Evolutionary conservation across 345 rosid species (phyloP).

Genomic region (Iberis pinnata): DNA sequence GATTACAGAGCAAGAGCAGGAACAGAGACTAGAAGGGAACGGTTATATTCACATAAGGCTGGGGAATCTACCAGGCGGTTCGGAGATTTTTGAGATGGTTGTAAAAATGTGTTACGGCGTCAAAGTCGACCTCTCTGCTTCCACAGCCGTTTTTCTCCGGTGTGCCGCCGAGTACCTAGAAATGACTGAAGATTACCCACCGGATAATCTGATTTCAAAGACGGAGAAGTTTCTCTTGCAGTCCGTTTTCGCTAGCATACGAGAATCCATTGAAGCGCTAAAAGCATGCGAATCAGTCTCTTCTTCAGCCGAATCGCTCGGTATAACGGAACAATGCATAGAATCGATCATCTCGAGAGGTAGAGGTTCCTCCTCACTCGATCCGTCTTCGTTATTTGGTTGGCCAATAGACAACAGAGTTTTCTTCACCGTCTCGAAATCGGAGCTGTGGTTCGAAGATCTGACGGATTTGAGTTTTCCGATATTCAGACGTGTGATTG

Average conservation of each 20-base stretch:
- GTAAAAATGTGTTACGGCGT: constrained; percentile 95
- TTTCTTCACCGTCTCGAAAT: constrained; percentile 24
- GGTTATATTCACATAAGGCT: constrained; percentile 45
- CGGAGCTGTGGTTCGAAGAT: constrained; percentile 69
- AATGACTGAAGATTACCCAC: constrained; percentile 80
- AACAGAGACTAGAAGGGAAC: constrained; percentile 28
- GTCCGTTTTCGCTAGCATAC: constrained; percentile 56
- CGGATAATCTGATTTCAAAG: constrained; percentile 63
- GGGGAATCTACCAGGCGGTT: constrained; percentile 78
- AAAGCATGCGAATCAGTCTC: constrained; percentile 67
- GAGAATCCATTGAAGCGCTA: constrained; percentile 64
- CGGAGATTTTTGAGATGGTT: constrained; percentile 75
- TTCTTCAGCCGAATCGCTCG: constrained; percentile 46
- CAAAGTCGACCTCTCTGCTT: constrained; percentile 61
- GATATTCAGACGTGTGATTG: constrained; percentile 50
- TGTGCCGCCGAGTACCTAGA: constrained; percentile 86
- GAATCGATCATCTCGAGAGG: constrained; percentile 54
- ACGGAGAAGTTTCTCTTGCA: constrained; percentile 64
- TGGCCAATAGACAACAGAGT: constrained; percentile 68
- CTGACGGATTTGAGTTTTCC: constrained; percentile 47
- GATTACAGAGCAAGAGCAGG: constrained; percentile 69
- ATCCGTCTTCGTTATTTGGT: constrained; percentile 68
- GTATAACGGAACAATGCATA: constrained; percentile 56
- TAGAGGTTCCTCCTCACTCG: constrained; percentile 64
- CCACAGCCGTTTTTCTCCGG: constrained; percentile 64